Percentiles rank a stretch among this genome's conserved stretches.
These are phyloP conservation scores for Solanum aculeatissimum DNA, from an alignment of 305 asterid genomes.

Conservation along the genomic window DNA sequence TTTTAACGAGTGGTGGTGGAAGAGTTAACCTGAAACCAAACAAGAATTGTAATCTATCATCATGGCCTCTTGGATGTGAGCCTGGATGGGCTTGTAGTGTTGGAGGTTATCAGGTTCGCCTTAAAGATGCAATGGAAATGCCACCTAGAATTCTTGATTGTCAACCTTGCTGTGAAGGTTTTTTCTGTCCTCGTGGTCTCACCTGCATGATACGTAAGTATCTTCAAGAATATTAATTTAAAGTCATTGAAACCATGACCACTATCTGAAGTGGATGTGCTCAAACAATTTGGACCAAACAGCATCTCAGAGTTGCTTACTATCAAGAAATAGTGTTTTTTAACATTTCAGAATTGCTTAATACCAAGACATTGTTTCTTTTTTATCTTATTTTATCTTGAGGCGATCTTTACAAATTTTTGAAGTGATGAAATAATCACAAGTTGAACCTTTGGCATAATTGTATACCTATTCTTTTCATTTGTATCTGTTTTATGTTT, in stretches of 20 bases:
- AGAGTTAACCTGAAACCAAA: slow-evolving; percentile 37
- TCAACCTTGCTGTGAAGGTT: slow-evolving; percentile 62
- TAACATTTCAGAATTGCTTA: background rate
- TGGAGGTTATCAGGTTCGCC: slow-evolving; percentile 25
- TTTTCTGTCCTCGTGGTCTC: slow-evolving; percentile 82
- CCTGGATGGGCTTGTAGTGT: slow-evolving; percentile 77
- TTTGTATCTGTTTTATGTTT: background rate
- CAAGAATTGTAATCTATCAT: slow-evolving; percentile 57
- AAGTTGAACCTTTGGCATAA: background rate
- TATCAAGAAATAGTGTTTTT: background rate
- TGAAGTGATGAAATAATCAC: background rate
- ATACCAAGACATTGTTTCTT: background rate
- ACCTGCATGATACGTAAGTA: slow-evolving; percentile 85
- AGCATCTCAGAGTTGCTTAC: background rate
- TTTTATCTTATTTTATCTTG: background rate
- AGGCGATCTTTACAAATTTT: background rate
- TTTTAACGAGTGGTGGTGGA: slow-evolving; percentile 15
- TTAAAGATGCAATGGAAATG: slow-evolving; percentile 34
- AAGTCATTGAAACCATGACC: background rate
- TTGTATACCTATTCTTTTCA: background rate
- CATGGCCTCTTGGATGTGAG: slow-evolving; percentile 70
- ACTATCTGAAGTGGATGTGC: background rate
- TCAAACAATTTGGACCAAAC: background rate
- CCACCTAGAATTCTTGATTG: slow-evolving; percentile 38
- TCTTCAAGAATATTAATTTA: background rate